phyloP scores from a whole-genome alignment of 2,329 filamentous ascomycete genomes.

The Ploettnerulaceae sp. region DNA sequence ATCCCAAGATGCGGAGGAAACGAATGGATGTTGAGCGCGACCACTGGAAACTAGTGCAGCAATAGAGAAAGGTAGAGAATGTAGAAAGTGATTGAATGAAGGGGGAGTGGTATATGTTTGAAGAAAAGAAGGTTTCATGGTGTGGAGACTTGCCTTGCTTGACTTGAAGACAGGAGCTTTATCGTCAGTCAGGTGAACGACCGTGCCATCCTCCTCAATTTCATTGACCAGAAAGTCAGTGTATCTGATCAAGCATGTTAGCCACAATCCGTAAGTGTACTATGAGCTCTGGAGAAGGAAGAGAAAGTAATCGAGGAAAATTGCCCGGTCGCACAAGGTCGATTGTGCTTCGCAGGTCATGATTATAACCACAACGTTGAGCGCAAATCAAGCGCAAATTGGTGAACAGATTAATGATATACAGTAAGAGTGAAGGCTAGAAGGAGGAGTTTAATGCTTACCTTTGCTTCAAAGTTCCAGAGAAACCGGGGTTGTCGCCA shows the following conservation, averaged over 20 bases:
- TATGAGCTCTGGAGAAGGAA: slow-evolving; percentile 1
- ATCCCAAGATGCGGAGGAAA: too few species aligned
- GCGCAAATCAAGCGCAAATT: too few species aligned
- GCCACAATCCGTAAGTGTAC: too few species aligned
- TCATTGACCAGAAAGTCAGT: slow-evolving; percentile 74
- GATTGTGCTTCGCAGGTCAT: too few species aligned
- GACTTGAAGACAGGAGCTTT: slow-evolving; percentile 14
- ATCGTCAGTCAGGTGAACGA: slow-evolving; percentile 53
- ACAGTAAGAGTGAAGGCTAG: not conserved
- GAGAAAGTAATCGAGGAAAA: too few species aligned
- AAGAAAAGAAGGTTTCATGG: not conserved
- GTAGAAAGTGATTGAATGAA: not conserved
- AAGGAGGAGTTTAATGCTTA: slow-evolving; percentile 30
- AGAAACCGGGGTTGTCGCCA: slow-evolving; percentile 52
- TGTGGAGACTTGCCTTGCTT: slow-evolving; percentile 15
- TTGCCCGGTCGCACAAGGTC: too few species aligned
- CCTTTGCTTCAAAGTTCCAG: slow-evolving; percentile 64
- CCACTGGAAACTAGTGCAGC: too few species aligned
- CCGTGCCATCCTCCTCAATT: slow-evolving; percentile 57
- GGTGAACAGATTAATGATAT: too few species aligned
- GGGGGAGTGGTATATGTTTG: not conserved
- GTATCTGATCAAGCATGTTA: slow-evolving; percentile 44
- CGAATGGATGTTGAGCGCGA: too few species aligned
- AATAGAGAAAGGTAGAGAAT: too few species aligned
- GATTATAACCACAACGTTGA: too few species aligned